Base-by-base conservation (phyloP, 139 green algal species). In the Chlorella sorokiniana region DNA sequence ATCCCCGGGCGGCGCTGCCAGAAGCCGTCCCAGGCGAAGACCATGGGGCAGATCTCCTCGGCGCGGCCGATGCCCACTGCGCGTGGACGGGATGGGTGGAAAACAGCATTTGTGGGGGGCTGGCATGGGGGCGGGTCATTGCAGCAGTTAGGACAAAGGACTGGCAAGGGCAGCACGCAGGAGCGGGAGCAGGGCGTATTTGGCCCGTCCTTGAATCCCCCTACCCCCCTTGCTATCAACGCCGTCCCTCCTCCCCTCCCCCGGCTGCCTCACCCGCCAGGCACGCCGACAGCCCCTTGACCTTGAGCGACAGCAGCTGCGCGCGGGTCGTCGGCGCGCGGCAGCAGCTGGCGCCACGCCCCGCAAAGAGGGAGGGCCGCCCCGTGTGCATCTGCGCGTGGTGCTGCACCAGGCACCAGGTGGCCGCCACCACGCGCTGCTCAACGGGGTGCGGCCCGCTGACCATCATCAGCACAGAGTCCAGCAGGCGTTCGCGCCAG, bases 11-110 rank as follows among this genome's bases (percentile, higher is more conserved):
- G 27, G 1, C 31, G 5, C 51, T 74, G 56, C 59, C 67, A 69
- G 67, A 83, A 86, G n/a, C 73, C 81, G 37, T 83, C 69, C 73
- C 81, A 86, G 10, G 61, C 61, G 35, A 78, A 86, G 16, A 86
- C 56, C 20, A 78, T 56, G 40, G 62, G 73, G 10, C 33, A 69
- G 20, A 86, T 64, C n/a, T 68, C n/a, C 63, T 83, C 81, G 6
- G 45, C 42, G 1, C 38, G 73, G 11, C 73, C 73, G 29, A 79
- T 79, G 52, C 73, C 73, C 38, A 79, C 73, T 79, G 73, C 73
- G 31, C 22, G 23, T 22, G 3, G 38, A 22, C 10, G 4, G 37
- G 4, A n/a, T 27, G 33, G 31, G 16, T 59, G 16, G 16, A 59
- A 59, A 25, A 16, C 11, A 59, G 48, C 11, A 59, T 25, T 16